Base-by-base conservation (phyloP, 129 eudicot species). In the Flaveria ramosissima region DNA sequence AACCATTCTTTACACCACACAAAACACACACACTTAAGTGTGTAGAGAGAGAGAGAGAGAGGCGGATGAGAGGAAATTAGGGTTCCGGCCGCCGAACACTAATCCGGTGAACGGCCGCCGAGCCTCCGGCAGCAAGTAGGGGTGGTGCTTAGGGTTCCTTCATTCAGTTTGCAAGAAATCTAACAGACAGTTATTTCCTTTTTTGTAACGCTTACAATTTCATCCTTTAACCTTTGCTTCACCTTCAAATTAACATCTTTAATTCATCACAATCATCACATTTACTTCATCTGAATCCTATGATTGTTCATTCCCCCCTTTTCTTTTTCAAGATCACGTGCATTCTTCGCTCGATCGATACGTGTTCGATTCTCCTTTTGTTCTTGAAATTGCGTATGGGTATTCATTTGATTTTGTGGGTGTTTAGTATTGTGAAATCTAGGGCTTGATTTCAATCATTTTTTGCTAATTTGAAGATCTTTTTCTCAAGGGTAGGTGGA, bases 101-200 rank as follows among this genome's bases (percentile, higher is more conserved):
- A n/a, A n/a, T n/a, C n/a, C n/a, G n/a, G n/a, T n/a, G n/a, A n/a
- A n/a, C n/a, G n/a, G n/a, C n/a, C n/a, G n/a, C n/a, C n/a, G n/a
- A n/a, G n/a, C n/a, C n/a, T n/a, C n/a, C n/a, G n/a, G n/a, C n/a
- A n/a, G n/a, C n/a, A n/a, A n/a, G n/a, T n/a, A n/a, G n/a, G n/a
- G n/a, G n/a, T 61, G 14, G 39, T 55, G 71, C 12, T 63, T 75
- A 74, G 78, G 78, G 78, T 74, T 68, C 57, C 23, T 61, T 60
- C 72, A 77, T 61, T 59, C 77, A 78, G 57, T 74, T 74, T 26
- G 43, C 76, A 68, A 45, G 76, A 81, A 69, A 74, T 68, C 74
- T 5, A 43, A 36, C 47, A 45, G 41, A 36, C 41, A 77, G 75
- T 71, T 24, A 17, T 61, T 53, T 71, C 65, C 80, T 71, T 74